Percentiles rank a stretch among this genome's conserved stretches.
phyloP scores from a whole-genome alignment of 2,329 filamentous ascomycete species.

The Arachnomyces sp. region DNA sequence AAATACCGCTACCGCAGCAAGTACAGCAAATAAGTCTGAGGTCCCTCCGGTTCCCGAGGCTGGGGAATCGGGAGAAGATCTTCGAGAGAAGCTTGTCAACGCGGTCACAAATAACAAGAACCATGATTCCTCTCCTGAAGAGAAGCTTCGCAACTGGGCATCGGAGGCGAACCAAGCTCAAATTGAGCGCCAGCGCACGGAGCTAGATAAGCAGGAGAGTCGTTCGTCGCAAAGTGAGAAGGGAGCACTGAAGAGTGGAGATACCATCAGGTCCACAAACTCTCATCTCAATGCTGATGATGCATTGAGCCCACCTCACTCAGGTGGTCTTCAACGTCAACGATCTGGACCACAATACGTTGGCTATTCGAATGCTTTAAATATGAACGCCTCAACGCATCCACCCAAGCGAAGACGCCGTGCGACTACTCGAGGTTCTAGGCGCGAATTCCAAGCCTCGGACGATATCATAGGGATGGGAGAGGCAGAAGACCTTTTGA shows the following conservation, averaged over 20 bases:
- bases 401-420: slow-evolving; percentile 33
- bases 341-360: slow-evolving; percentile 24
- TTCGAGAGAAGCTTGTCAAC: slow-evolving; percentile 24
- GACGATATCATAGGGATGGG: slow-evolving; percentile 69
- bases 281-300: slow-evolving; percentile 16
- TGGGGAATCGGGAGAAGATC: slow-evolving; percentile 22
- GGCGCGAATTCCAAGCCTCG: slow-evolving; percentile 41
- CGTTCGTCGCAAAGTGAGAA: slow-evolving; percentile 37
- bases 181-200: slow-evolving; percentile 26
- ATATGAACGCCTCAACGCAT: slow-evolving; percentile 28
- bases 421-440: slow-evolving; percentile 39
- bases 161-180: slow-evolving; percentile 25
- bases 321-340: slow-evolving; percentile 26
- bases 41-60: slow-evolving; percentile 20
- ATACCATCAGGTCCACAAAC: slow-evolving; percentile 18
- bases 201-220: slow-evolving; percentile 23
- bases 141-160: slow-evolving; percentile 27
- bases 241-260: slow-evolving; percentile 23
- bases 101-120: slow-evolving; percentile 14
- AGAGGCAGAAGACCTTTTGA: slow-evolving; percentile 74
- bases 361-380: slow-evolving; percentile 34
- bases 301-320: slow-evolving; percentile 14
- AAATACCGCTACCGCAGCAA: slow-evolving; percentile 13
- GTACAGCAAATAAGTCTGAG: slow-evolving; percentile 19
- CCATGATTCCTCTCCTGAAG: slow-evolving; percentile 19